These are phyloP conservation scores for Hondaea fermentalgiana DNA, from an alignment of 108 stramenopile species.

Conservation along the genomic window DNA sequence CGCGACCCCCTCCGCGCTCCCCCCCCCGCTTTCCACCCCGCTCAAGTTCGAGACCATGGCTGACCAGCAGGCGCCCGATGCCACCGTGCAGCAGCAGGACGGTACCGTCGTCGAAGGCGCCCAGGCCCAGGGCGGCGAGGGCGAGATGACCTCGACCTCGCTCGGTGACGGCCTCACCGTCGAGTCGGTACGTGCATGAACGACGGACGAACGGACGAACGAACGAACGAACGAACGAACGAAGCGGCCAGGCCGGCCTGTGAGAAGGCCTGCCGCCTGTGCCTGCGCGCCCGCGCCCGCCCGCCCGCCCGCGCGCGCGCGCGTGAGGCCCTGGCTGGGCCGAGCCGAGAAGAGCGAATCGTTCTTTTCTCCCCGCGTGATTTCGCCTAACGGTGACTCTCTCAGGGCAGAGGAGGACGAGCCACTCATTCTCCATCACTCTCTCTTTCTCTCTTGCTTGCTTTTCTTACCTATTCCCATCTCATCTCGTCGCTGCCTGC, in stretches of 20 bases:
- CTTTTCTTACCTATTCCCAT: neutral
- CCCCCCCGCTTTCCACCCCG: neutral
- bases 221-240: neutral
- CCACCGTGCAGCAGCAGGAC: neutral
- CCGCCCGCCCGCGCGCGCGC: neutral
- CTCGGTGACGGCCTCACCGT: neutral
- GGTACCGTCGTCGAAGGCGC: neutral
- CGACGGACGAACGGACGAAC: too few relatives aligned
- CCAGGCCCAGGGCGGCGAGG: neutral
- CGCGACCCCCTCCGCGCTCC: neutral
- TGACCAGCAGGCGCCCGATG: neutral
- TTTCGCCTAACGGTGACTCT: neutral
- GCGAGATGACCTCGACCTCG: neutral
- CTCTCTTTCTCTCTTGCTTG: neutral
- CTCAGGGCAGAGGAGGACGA: neutral
- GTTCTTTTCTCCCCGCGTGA: neutral
- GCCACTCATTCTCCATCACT: neutral
- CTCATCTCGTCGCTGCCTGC: neutral
- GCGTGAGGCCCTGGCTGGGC: neutral
- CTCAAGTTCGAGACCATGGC: neutral
- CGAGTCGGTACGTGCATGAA: neutral
- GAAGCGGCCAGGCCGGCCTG: neutral
- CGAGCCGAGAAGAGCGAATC: neutral
- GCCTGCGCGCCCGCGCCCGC: neutral
- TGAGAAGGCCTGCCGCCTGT: neutral